Conservation (phyloP, 768 basidiomycete species). For the Boletus subcaerulescens region DNA sequence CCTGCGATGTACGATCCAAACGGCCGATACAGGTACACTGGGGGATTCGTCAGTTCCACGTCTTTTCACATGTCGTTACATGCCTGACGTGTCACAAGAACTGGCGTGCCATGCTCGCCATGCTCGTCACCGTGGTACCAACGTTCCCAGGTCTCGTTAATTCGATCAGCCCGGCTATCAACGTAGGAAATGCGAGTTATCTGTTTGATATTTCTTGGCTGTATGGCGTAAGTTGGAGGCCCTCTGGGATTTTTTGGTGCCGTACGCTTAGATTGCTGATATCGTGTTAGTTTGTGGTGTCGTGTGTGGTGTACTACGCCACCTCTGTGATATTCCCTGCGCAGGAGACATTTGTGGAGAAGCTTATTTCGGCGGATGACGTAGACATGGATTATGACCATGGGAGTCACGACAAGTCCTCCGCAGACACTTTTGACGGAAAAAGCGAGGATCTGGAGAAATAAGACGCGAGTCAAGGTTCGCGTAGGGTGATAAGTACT, state of each 20-base stretch:
- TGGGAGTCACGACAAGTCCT: neutral
- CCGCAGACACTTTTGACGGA: neutral
- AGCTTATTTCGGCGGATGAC: constrained; percentile 29
- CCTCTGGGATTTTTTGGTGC: neutral
- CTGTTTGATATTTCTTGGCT: constrained; percentile 77
- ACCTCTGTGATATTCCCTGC: constrained; percentile 31
- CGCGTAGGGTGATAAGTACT: neutral
- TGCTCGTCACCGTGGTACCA: constrained; percentile 66
- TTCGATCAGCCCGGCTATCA: constrained; percentile 64
- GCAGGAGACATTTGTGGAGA: constrained; percentile 26
- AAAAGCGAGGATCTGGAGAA: constrained; percentile 6
- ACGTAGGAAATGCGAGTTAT: constrained; percentile 55
- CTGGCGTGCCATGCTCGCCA: constrained; percentile 71
- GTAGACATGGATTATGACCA: neutral
- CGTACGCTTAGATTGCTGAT: neutral
- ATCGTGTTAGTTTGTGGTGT: constrained; percentile 23
- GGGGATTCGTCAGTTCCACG: constrained; percentile 53
- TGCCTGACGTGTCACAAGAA: constrained; percentile 46
- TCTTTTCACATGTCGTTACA: neutral
- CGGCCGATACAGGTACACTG: constrained; percentile 75
- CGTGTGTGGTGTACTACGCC: constrained; percentile 29
- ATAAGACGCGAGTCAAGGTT: neutral
- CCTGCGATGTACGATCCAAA: constrained; percentile 80
- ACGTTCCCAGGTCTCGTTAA: constrained; percentile 75
- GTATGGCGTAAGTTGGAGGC: constrained; percentile 58